phyloP scores from a whole-genome alignment of 1,139 yeast species.

The Wickerhamiella infanticola region DNA sequence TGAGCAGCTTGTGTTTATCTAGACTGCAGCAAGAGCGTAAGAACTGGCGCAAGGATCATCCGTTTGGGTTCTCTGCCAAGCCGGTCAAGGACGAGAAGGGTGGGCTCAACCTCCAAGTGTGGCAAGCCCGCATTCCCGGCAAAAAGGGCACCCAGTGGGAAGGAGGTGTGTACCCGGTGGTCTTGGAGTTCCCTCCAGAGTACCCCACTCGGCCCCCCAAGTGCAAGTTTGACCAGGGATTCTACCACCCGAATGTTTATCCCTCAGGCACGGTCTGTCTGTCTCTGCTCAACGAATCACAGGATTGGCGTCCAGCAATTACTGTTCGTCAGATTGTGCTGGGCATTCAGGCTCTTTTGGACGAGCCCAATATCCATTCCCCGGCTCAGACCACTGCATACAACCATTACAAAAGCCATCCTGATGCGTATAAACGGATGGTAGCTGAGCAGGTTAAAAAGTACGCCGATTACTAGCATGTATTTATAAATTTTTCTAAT shows the following conservation, averaged over 20 bases:
- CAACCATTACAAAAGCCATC: conserved; percentile 58
- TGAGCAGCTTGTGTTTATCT: conserved; percentile 61
- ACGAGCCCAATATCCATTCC: conserved; percentile 81
- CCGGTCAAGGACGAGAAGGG: conserved; percentile 73
- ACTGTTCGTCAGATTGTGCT: conserved; percentile 77
- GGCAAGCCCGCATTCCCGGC: conserved; percentile 96
- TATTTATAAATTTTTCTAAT: no score
- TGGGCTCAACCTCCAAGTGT: conserved; percentile 60
- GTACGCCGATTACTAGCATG: conserved; percentile 24
- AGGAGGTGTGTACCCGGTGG: conserved; percentile 70
- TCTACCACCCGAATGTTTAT: conserved; percentile 92
- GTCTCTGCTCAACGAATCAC: conserved; percentile 50
- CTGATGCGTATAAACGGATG: conserved; percentile 51
- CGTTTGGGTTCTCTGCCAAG: conserved; percentile 90
- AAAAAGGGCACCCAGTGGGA: conserved; percentile 74
- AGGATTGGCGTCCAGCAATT: conserved; percentile 97
- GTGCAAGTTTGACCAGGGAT: conserved; percentile 69
- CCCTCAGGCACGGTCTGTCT: conserved; percentile 88
- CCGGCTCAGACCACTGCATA: conserved; percentile 98
- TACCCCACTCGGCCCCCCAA: conserved; percentile 96
- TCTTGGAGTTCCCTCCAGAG: conserved; percentile 74
- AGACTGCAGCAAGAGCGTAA: conserved; percentile 82
- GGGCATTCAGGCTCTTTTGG: conserved; percentile 85
- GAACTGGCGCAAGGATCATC: conserved; percentile 97
- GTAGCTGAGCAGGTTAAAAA: conserved; percentile 70